phyloP scores from a whole-genome alignment of 371 early-diverging fungal genomes.

The Saksenaea vasiformis region DNA sequence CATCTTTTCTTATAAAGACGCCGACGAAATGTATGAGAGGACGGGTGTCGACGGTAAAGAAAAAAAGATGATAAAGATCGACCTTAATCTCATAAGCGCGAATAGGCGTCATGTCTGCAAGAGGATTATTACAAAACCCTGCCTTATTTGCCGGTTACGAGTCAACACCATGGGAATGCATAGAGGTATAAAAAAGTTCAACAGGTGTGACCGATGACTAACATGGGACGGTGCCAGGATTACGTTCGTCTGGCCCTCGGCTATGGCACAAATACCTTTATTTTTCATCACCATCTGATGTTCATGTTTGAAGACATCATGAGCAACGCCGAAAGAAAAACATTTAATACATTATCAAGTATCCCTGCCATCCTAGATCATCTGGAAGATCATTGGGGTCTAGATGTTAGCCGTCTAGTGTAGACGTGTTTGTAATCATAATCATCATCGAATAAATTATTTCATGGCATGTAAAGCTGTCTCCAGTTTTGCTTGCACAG shows the following conservation, averaged over 20 bases:
- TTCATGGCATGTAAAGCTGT: background rate
- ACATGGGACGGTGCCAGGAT: constrained; percentile 35
- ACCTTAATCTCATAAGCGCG: background rate
- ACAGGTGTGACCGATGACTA: background rate
- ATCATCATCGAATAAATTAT: background rate
- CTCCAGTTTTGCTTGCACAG: constrained; percentile 10
- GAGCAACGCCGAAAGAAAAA: constrained; percentile 82
- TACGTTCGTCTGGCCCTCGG: constrained; percentile 77
- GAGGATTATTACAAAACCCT: constrained; percentile 92
- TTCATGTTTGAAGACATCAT: constrained; percentile 91
- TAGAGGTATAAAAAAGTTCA: constrained; percentile 44
- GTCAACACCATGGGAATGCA: constrained; percentile 74
- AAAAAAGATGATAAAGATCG: background rate
- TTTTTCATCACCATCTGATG: constrained; percentile 94
- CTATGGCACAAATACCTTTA: constrained; percentile 83
- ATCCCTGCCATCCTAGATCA: constrained; percentile 85
- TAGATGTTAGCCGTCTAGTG: constrained; percentile 38
- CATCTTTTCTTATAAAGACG: constrained; percentile 71
- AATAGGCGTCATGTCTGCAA: constrained; percentile 81
- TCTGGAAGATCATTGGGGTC: constrained; percentile 74
- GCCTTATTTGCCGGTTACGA: constrained; percentile 75
- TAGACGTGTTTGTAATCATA: constrained; percentile 2
- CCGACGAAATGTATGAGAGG: constrained; percentile 61
- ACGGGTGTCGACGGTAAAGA: constrained; percentile 74
- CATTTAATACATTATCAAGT: constrained; percentile 83